Base-by-base conservation (phyloP, 1,139 yeast species). In the Pichia inconspicua region DNA sequence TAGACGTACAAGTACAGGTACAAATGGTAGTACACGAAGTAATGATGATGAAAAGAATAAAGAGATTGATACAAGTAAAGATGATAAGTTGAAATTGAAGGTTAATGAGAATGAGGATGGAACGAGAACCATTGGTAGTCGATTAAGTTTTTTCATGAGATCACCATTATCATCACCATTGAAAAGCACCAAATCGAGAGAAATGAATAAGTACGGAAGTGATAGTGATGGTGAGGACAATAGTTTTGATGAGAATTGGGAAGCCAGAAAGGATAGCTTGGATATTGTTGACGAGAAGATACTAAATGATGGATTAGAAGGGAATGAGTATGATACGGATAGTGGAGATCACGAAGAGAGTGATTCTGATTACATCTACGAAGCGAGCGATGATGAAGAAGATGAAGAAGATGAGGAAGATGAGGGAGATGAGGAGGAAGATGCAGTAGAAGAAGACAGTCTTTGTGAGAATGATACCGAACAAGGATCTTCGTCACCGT, bases 341-440 rank as follows among this genome's bases (percentile, higher is more conserved):
- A 43, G 38, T 19, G 47, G 28, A 4, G 41, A 22, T 5, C 44
- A 47, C 10, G 53, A 46, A 11, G 50, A 35, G 10, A 46, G 48
- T 22, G 53, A 61, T n/a, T 63, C 62, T 2, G 63, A 61, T 36
- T 64, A 59, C 31, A 64, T 61, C 12, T 63, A 59, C 25, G 64
- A 59, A 17, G 63, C 66, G 11, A 63, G 64, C 7, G 49, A 44
- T 10, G 58, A 53, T 5, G 56, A 52, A 12, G 55, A 49, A 5
- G 53, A 45, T 2, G 44, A 41, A 3, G 47, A 41, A 1, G 43
- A 40, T 9, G 43, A 34, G 3, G 52, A 47, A 3, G 49, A 44
- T 15, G 44, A 25, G 4, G 42, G 42, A 22, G 38, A 25, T 12
- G 32, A 14, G 2, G 27, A 10, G 9, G 46, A 39, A 28, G 42